phyloP scores from a whole-genome alignment of 768 basidiomycete genomes.

The Boletellus ananiceps region DNA sequence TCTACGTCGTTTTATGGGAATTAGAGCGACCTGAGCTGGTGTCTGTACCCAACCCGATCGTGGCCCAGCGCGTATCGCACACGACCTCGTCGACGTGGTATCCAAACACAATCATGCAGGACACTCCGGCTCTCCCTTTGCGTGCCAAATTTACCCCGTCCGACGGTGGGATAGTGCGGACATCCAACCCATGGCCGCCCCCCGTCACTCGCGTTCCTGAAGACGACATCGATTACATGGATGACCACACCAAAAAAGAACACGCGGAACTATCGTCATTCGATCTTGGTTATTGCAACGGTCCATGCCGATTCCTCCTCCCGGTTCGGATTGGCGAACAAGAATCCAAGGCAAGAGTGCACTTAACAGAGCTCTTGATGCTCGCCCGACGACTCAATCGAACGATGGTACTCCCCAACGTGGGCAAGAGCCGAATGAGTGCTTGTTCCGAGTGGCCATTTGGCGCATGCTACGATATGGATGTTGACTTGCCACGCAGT shows the following conservation, averaged over 20 bases:
- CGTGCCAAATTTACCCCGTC: not conserved
- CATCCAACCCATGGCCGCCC: constrained; percentile 28
- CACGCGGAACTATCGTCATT: constrained; percentile 2
- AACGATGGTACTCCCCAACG: constrained; percentile 58
- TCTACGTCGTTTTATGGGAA: constrained; percentile 22
- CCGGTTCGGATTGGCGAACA: constrained; percentile 51
- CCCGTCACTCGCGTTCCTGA: constrained; percentile 34
- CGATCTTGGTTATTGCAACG: constrained; percentile 22
- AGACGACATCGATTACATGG: not conserved
- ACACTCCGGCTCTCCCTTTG: not conserved
- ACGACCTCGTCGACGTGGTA: not conserved
- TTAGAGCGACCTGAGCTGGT: constrained; percentile 10
- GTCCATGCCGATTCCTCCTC: constrained; percentile 44
- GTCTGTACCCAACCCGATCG: not conserved
- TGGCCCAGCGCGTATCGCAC: not conserved
- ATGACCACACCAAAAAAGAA: not conserved
- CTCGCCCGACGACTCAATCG: constrained; percentile 49
- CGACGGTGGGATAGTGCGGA: not conserved
- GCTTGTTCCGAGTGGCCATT: constrained; percentile 48
- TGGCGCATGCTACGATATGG: constrained; percentile 45
- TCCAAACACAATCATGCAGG: not conserved
- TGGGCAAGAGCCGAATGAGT: constrained; percentile 51
- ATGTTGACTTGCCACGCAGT: too few species aligned
- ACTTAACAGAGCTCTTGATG: constrained; percentile 47
- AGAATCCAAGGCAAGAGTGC: constrained; percentile 53